Percentiles rank a stretch among this genome's conserved stretches.
These are phyloP conservation scores for Suillus ampliporus DNA, from an alignment of 768 basidiomycete genomes.

Conservation along the genomic window DNA sequence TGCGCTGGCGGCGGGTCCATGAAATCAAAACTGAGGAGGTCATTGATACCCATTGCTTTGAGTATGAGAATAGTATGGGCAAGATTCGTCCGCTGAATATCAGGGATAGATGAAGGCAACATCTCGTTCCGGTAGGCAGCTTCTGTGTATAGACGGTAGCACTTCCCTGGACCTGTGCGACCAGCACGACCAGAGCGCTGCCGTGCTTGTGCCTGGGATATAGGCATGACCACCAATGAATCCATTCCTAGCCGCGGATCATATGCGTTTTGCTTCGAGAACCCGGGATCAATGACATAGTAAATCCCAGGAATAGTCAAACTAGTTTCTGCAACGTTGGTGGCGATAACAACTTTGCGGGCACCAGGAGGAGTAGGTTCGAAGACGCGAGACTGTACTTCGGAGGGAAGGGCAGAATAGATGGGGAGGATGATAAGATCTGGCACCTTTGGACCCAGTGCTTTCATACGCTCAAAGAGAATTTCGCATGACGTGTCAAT, in stretches of 20 bases:
- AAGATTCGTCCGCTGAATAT: conserved; percentile 95
- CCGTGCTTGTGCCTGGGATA: conserved; percentile 97
- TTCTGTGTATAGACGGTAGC: conserved; percentile 97
- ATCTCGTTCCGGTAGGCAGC: conserved; percentile 99
- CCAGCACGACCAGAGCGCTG: conserved; percentile 97
- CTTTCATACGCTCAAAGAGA: conserved; percentile 98
- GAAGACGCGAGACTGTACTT: conserved; percentile 97
- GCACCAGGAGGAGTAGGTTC: conserved; percentile 97
- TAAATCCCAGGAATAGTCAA: conserved; percentile 98
- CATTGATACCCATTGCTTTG: conserved; percentile 99
- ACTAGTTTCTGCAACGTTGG: conserved; percentile 98
- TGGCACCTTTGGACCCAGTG: conserved; percentile 97
- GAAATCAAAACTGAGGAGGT: conserved; percentile 96
- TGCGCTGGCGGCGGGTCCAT: conserved; percentile 99
- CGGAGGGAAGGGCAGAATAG: conserved; percentile 97
- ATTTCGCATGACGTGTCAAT: conserved; percentile 99
- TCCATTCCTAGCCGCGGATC: conserved; percentile 99
- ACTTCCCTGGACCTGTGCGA: conserved; percentile 97
- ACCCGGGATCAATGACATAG: conserved; percentile 98
- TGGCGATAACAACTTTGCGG: conserved; percentile 99
- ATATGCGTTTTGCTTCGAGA: conserved; percentile 98
- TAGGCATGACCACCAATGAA: conserved; percentile 97
- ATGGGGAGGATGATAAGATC: conserved; percentile 97
- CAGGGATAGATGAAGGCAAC: conserved; percentile 96
- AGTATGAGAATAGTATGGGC: conserved; percentile 92